Evolutionary conservation across 352 stramenopile species (phyloP), one percentile per base, ranked within the genome.

Genomic region (Pythium phragmiticola): DNA sequence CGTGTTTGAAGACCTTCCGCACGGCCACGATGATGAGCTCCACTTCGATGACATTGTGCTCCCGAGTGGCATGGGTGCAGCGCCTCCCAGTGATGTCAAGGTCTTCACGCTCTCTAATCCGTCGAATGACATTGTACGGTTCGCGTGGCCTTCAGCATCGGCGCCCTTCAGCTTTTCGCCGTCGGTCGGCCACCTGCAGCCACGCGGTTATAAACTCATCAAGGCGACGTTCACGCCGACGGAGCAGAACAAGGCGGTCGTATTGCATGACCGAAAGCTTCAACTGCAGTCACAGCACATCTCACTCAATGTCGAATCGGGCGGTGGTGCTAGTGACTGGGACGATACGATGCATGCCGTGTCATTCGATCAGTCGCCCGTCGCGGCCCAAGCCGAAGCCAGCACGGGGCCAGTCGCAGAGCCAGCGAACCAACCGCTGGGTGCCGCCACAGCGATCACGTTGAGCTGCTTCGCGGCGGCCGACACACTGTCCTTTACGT

Each of bases 31-130:
- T 30, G 86, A 96, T 45, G 75, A 92, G 50, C 68, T 98, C 4
- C 71, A 89, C 50, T 98, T 98, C 65, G 83, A 91, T 12, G 86
- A 97, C 49, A 78, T 97, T n/a, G 65, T 79, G 7, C 39, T 97
- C 3, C 26, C 52, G 1, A 48, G 33, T 45, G 28, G 17, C 16
- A 19, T 19, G 6, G 30, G 12, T 19, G 11, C 7, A 9, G 21
- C 17, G 1, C 5, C 37, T 14, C 17, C 33, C 16, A 78, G 67
- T 0, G 72, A 84, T 33, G 78, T 85, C 17, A 88, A 88, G 41
- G 73, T 86, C 0, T 97, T 98, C 50, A 85, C 75, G 1, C 53
- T 97, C 3, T 78, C 73, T 37, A 96, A 95, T 56, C 77, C 90
- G 39, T 83, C 77, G 3, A 49, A 57, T 12, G 70, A 82, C 6